A percentile compares a stretch with the other conserved stretches of the same genome.
Conservation (phyloP, 2,329 filamentous ascomycete genomes). For the Fusarium dlaminii region DNA sequence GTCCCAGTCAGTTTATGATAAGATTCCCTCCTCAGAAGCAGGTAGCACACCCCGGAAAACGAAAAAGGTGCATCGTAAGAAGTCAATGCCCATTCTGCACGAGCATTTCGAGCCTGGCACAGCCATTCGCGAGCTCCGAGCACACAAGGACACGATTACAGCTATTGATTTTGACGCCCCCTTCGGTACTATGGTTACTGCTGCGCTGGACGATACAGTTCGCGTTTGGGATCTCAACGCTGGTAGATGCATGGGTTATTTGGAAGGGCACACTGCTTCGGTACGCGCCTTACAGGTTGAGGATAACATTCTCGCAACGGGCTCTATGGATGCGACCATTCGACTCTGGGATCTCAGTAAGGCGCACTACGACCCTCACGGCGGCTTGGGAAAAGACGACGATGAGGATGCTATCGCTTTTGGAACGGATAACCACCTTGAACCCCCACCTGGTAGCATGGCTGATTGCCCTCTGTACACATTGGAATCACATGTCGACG, state of each 20-base stretch:
- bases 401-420: constrained; percentile 77
- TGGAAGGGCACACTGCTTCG: constrained; percentile 95
- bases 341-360: constrained; percentile 93
- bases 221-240: constrained; percentile 96
- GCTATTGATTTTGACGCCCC: constrained; percentile 97
- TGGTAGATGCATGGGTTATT: constrained; percentile 87
- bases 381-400: constrained; percentile 68
- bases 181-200: constrained; percentile 93
- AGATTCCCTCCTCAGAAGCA: constrained; percentile 70
- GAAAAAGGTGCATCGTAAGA: constrained; percentile 70
- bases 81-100: constrained; percentile 93
- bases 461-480: constrained; percentile 89
- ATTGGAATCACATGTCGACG: constrained; percentile 88
- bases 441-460: constrained; percentile 82
- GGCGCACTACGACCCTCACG: constrained; percentile 81
- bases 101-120: constrained; percentile 94
- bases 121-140: constrained; percentile 85
- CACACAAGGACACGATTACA: constrained; percentile 88
- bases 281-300: constrained; percentile 93
- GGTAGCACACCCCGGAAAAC: constrained; percentile 59
- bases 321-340: constrained; percentile 94
- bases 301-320: constrained; percentile 94
- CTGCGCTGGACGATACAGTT: constrained; percentile 91
- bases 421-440: constrained; percentile 75
- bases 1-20: constrained; percentile 98